These are phyloP conservation scores for Kodamaea hsintzibuensis DNA, from an alignment of 805 yeast species.

Conservation along the genomic window DNA sequence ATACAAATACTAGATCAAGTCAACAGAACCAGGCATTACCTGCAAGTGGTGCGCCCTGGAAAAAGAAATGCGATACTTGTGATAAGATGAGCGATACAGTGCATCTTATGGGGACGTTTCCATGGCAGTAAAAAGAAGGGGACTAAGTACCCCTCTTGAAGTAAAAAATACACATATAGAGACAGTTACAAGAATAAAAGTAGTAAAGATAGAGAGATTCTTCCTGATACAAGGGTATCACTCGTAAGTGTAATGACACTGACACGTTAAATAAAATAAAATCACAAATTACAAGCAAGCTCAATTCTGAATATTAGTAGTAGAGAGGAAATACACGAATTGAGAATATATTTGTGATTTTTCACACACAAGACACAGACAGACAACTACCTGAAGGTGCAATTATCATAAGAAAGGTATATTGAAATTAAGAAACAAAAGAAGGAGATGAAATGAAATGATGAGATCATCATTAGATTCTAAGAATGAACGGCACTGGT, in stretches of 20 bases:
- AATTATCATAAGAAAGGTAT: background rate
- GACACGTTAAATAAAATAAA: background rate
- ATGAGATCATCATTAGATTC: background rate
- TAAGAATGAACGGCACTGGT: background rate
- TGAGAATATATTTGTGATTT: background rate
- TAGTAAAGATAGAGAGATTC: background rate
- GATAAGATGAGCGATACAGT: constrained; percentile 16
- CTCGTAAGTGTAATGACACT: background rate
- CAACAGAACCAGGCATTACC: background rate
- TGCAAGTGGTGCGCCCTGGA: background rate
- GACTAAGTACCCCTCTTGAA: too few relatives aligned
- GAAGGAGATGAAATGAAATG: background rate
- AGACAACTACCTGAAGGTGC: background rate
- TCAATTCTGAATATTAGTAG: too few relatives aligned
- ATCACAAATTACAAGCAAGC: background rate
- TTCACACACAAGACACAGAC: too few relatives aligned
- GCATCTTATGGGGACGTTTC: constrained; percentile 27
- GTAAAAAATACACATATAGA: background rate
- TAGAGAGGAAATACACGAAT: background rate
- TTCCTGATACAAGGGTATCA: too few relatives aligned
- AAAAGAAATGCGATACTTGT: background rate
- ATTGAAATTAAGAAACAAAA: background rate
- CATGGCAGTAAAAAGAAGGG: background rate
- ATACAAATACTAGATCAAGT: background rate
- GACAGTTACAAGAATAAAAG: background rate